Percentiles rank a stretch among this genome's conserved stretches.
These are phyloP conservation scores for Trypanosoma congolense DNA, from an alignment of 208 protist genomes.

Conservation along the genomic window DNA sequence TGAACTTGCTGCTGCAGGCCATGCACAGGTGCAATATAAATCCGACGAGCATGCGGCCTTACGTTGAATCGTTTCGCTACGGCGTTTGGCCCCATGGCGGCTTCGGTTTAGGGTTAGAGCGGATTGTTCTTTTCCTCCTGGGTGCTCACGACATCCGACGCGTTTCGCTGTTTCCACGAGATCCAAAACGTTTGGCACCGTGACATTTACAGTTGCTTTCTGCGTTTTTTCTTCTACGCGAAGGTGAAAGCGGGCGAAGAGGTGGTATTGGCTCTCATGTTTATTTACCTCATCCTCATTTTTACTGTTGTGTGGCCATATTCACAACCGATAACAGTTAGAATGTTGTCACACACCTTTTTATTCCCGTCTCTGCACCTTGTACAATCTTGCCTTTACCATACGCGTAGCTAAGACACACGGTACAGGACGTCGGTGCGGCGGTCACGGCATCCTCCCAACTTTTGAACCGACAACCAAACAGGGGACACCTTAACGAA, in stretches of 20 bases:
- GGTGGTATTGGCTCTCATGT: not conserved
- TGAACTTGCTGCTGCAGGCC: slow-evolving; percentile 67
- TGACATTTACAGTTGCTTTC: slow-evolving; percentile 33
- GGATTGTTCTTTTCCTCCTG: slow-evolving; percentile 97
- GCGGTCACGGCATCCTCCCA: not conserved
- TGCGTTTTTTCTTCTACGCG: slow-evolving; percentile 12
- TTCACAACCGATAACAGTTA: no score
- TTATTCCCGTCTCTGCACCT: no score
- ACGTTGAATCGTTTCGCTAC: slow-evolving; percentile 97
- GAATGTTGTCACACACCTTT: no score
- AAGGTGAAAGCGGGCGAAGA: no score
- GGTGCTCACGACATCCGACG: slow-evolving; percentile 95
- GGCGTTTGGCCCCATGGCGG: slow-evolving; percentile 97
- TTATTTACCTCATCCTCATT: not conserved
- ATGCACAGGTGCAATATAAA: slow-evolving; percentile 42
- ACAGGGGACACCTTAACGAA: slow-evolving; percentile 2
- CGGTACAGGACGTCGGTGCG: no score
- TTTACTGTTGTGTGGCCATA: no score
- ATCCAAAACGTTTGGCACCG: slow-evolving; percentile 93
- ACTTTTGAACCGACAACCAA: not conserved
- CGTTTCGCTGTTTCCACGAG: slow-evolving; percentile 97
- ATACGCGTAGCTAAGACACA: no score
- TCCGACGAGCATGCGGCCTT: slow-evolving; percentile 70
- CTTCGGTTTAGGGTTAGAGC: slow-evolving; percentile 97
- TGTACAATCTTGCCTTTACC: no score